Percentiles rank a stretch among this genome's conserved stretches.
These are phyloP conservation scores for Didymella sp. DNA, from an alignment of 2,329 filamentous ascomycete genomes.

Conservation along the genomic window DNA sequence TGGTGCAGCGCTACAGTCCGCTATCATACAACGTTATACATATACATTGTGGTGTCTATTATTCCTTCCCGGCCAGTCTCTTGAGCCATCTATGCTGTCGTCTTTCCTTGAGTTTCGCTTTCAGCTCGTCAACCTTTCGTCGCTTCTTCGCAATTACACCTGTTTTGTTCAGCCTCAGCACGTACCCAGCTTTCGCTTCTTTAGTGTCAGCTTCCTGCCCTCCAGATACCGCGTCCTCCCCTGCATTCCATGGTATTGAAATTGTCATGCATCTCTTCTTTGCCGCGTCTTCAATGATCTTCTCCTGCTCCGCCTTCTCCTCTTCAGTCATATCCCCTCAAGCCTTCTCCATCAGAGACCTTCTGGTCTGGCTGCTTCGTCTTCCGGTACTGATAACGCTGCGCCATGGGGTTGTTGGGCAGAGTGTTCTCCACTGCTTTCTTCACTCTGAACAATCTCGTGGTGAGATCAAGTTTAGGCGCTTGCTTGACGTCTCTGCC, in stretches of 20 bases:
- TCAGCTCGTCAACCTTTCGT: not conserved
- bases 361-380: not conserved
- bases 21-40: not conserved
- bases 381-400: not conserved
- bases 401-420: not conserved
- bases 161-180: not conserved
- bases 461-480: conserved; percentile 7
- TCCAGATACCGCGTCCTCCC: too few relatives aligned
- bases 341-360: not conserved
- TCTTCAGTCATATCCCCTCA: not conserved
- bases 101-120: not conserved
- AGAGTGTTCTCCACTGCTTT: conserved; percentile 7
- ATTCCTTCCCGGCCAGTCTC: not conserved
- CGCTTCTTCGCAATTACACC: not conserved
- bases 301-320: not conserved
- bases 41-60: not conserved
- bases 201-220: too few relatives aligned
- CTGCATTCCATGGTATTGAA: too few relatives aligned
- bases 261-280: not conserved
- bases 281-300: not conserved
- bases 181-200: too few relatives aligned
- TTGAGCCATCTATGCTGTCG: not conserved
- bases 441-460: conserved; percentile 27
- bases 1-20: not conserved
- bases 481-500: not conserved